A percentile compares a stretch with the other conserved stretches of the same genome.
Evolutionary conservation across 2,329 filamentous ascomycete species (phyloP).

Genomic region (Helotiales sp.): DNA sequence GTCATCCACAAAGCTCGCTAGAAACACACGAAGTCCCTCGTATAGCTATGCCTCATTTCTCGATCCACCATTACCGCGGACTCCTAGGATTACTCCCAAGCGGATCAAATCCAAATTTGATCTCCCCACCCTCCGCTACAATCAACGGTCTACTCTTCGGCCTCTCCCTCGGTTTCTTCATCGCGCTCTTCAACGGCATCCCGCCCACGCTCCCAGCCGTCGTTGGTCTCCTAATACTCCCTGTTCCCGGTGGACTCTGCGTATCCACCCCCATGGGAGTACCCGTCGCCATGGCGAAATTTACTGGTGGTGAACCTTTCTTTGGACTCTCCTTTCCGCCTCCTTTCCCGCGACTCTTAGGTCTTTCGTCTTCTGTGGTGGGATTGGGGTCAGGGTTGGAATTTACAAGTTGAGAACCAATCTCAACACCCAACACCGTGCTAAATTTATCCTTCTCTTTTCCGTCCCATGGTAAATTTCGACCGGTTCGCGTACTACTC

Average conservation of each 20-base stretch:
- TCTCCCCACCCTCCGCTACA: background rate
- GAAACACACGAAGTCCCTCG: no score
- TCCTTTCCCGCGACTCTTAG: background rate
- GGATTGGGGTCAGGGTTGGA: background rate
- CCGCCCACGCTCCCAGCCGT: background rate
- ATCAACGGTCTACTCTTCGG: background rate
- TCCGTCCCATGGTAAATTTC: background rate
- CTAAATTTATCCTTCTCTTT: background rate
- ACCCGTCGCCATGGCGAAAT: background rate
- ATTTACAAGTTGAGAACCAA: background rate
- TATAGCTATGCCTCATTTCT: no score
- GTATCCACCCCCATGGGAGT: background rate
- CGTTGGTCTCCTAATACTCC: background rate
- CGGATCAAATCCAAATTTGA: background rate
- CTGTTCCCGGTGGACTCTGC: background rate
- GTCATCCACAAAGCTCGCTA: no score
- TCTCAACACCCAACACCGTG: background rate
- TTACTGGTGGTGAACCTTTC: background rate
- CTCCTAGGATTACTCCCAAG: background rate
- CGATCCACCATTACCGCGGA: no score
- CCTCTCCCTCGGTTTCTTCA: background rate
- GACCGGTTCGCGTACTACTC: no score
- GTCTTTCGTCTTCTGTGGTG: background rate
- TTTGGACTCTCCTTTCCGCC: background rate
- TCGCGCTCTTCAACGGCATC: background rate